Percentiles rank a stretch among this genome's conserved stretches.
Conservation (phyloP, 2,329 filamentous ascomycete species). For the Monosporascus sp. region DNA sequence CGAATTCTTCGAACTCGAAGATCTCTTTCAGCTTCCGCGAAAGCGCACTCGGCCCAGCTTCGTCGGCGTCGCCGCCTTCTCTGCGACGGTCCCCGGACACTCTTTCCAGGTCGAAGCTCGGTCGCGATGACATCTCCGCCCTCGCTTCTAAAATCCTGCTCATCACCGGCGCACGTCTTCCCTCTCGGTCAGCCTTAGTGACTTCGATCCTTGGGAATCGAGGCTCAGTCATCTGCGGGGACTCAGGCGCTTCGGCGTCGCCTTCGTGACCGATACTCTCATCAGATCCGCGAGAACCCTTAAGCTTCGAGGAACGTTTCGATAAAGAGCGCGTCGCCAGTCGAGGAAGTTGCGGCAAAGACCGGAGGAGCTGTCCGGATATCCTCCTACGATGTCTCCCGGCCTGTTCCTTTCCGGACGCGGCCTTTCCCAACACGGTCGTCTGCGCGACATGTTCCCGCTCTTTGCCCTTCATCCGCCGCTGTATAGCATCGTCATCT, state of each 20-base stretch:
- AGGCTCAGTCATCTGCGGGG: conserved; percentile 5
- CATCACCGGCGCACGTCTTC: conserved; percentile 64
- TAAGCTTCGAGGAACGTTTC: conserved; percentile 34
- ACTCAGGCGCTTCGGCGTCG: conserved; percentile 12
- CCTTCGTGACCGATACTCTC: conserved; percentile 20
- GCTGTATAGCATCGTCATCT: conserved; percentile 19
- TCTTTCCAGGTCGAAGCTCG: conserved; percentile 51
- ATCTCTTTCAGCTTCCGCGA: conserved; percentile 74
- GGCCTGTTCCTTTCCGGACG: conserved; percentile 31
- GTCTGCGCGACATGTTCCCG: conserved; percentile 26
- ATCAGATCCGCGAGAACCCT: conserved; percentile 32
- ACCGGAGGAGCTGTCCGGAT: conserved; percentile 62
- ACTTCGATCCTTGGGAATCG: conserved; percentile 23
- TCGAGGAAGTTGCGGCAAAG: conserved; percentile 55
- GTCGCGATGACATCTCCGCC: conserved; percentile 55
- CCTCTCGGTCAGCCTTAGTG: conserved; percentile 27
- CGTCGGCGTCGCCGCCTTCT: conserved; percentile 25
- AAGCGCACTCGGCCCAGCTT: conserved; percentile 50
- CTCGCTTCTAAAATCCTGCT: conserved; percentile 71
- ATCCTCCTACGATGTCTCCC: conserved; percentile 52
- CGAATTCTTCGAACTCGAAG: conserved; percentile 74
- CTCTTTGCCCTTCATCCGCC: conserved; percentile 17
- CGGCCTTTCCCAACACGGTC: conserved; percentile 24
- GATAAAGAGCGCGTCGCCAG: conserved; percentile 35
- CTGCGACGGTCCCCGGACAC: conserved; percentile 35